Evolutionary conservation across 2,329 filamentous ascomycete genomes (phyloP).

Genomic region (Paecilomyces sp.): DNA sequence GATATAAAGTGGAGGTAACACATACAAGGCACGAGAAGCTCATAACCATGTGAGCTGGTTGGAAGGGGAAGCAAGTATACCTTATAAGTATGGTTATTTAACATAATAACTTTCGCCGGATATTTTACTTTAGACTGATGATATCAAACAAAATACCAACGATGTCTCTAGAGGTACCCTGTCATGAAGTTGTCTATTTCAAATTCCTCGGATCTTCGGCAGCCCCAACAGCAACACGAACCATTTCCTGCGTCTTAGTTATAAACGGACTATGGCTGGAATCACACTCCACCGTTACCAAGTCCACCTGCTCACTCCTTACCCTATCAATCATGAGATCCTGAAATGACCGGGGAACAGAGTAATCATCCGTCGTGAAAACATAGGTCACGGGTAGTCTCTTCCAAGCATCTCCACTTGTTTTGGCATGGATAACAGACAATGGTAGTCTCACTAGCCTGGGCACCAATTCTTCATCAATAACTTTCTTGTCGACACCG

Average conservation of each 20-base stretch:
- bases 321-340: slow-evolving; percentile 10
- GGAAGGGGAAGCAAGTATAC: too few species aligned
- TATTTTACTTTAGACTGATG: too few species aligned
- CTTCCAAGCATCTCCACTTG: slow-evolving; percentile 6
- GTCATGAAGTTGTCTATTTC: background rate
- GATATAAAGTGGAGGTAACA: background rate
- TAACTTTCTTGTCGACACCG: slow-evolving; percentile 1
- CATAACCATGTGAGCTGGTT: background rate
- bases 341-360: slow-evolving; percentile 7
- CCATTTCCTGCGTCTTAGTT: slow-evolving; percentile 8
- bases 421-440: background rate
- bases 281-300: slow-evolving; percentile 8
- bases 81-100: too few species aligned
- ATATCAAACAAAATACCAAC: too few species aligned
- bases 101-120: too few species aligned
- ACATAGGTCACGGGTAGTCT: slow-evolving; percentile 10
- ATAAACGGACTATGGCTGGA: slow-evolving; percentile 11
- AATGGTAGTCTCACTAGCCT: slow-evolving; percentile 2
- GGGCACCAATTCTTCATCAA: slow-evolving; percentile 1
- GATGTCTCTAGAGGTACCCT: too few species aligned
- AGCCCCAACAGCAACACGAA: slow-evolving; percentile 5
- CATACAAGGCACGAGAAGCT: background rate
- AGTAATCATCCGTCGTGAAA: slow-evolving; percentile 6
- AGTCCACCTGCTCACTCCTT: slow-evolving; percentile 1
- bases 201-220: slow-evolving; percentile 8